Evolutionary conservation across 108 stramenopile species (phyloP), one percentile per base, ranked within the genome.

Genomic region (Skeletonema grethae): DNA sequence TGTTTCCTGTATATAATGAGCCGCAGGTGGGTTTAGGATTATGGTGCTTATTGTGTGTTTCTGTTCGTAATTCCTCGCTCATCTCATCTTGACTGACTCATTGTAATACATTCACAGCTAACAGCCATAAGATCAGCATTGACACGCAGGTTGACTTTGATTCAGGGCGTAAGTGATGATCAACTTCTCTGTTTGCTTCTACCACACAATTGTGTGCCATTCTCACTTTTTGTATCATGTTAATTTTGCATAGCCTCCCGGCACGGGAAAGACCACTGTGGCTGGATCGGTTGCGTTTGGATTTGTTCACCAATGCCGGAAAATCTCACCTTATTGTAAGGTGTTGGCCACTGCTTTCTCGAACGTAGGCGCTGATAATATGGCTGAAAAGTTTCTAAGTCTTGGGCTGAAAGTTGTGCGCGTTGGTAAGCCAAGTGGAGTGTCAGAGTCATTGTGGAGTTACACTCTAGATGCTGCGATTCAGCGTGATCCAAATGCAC

Each of bases 361-460:
- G 64, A 96, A 96, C 50, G 92, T 93, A 13, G 95, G 92, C 15
- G 92, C 95, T 20, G 95, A 96, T 62, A 96, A 96, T 60, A 73
- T 96, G 30, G 92, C 89, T 0, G 91, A 90, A 62, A 69, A 72
- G 10, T 71, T 94, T 43, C 46, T 90, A 13, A 58, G 67, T 16
- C 71, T 92, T 11, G 92, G 91, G 3, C 76, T 96, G 4, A 91
- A 90, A 68, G 92, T 93, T 0, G 89, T 96, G n/a, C 85, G 95
- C 15, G 77, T 96, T 31, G 95, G 95, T 13, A 93, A 91, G 60
- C 80, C 91, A 29, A 90, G 92, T 7, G 91, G 87, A 13, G 77
- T 93, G 3, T 83, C 85, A 24, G 89, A 92, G 61, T 65, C 72
- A 32, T 78, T 96, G 24, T 90, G 92, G 89, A 63, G 77, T 45